phyloP scores from a whole-genome alignment of 2,329 filamentous ascomycete genomes.

The Ophiognomonia clavigignenti-juglandacearum region DNA sequence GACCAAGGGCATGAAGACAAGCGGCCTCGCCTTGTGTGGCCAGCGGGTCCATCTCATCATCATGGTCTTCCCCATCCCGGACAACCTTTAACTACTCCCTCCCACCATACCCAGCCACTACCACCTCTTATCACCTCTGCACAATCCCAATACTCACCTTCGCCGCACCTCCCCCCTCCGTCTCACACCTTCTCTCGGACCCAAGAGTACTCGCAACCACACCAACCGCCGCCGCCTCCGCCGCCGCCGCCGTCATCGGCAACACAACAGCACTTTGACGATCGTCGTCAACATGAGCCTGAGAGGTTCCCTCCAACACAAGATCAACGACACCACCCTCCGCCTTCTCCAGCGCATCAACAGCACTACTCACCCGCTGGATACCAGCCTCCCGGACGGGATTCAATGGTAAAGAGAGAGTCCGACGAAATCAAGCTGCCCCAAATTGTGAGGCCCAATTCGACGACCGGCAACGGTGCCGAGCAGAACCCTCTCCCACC shows the following conservation, averaged over 20 bases:
- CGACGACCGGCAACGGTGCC: conserved; percentile 41
- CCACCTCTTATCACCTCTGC: conserved; percentile 34
- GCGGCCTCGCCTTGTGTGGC: conserved; percentile 52
- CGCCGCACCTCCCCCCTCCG: conserved; percentile 19
- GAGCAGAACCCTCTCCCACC: conserved; percentile 32
- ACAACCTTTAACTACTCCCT: conserved; percentile 26
- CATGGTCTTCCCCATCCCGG: conserved; percentile 42
- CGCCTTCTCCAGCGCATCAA: conserved; percentile 26
- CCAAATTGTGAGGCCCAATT: conserved; percentile 46
- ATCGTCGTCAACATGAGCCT: conserved; percentile 35
- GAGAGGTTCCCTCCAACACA: conserved; percentile 51
- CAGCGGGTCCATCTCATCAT: conserved; percentile 42
- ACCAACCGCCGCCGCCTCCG: conserved; percentile 12
- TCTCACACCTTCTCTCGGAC: conserved; percentile 33
- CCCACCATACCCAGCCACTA: conserved; percentile 27
- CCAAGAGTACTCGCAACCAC: conserved; percentile 30
- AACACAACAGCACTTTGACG: conserved; percentile 21
- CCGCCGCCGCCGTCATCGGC: conserved; percentile 10
- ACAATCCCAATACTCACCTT: conserved; percentile 22
- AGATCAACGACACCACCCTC: conserved; percentile 40
- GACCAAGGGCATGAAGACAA: conserved; percentile 56
- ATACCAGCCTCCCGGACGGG: conserved; percentile 37
- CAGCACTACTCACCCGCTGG: conserved; percentile 23
- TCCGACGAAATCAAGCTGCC: conserved; percentile 41
- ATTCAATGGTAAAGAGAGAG: conserved; percentile 54